phyloP scores from a whole-genome alignment of 768 basidiomycete species.

The Termitomyces sp. region DNA sequence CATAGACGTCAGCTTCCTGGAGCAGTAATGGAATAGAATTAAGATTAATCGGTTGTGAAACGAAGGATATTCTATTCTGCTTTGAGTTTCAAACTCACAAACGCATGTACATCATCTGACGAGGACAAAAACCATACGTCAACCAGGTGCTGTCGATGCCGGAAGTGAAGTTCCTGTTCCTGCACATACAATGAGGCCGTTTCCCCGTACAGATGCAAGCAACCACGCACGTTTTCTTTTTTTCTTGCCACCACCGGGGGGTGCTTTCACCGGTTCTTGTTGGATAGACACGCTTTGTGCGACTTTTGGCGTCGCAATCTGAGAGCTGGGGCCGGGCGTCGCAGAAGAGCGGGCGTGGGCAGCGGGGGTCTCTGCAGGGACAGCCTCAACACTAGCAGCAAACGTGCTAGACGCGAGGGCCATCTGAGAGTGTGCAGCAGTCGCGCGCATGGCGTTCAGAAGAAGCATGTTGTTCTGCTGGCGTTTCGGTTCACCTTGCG shows the following conservation, averaged over 20 bases:
- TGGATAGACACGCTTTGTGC: constrained; percentile 26
- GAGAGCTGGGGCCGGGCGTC: constrained; percentile 35
- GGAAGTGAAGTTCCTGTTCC: constrained; percentile 32
- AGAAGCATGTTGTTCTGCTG: constrained; percentile 67
- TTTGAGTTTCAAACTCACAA: neutral
- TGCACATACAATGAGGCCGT: constrained; percentile 6
- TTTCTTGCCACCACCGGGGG: constrained; percentile 56
- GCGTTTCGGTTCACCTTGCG: constrained; percentile 36
- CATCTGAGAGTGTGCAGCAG: constrained; percentile 62
- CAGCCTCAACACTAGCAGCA: constrained; percentile 24
- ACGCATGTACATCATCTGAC: neutral
- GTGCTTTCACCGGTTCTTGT: constrained; percentile 45
- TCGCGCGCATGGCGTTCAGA: constrained; percentile 75
- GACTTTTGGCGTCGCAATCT: constrained; percentile 26
- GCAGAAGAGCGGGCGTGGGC: constrained; percentile 29
- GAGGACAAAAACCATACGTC: constrained; percentile 6
- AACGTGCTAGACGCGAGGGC: constrained; percentile 39
- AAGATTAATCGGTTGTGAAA: neutral
- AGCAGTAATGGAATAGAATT: constrained; percentile 2
- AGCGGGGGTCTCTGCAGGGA: constrained; percentile 27
- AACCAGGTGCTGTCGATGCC: constrained; percentile 26
- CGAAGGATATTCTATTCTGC: neutral
- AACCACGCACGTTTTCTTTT: constrained; percentile 68
- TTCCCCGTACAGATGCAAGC: neutral
- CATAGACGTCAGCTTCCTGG: constrained; percentile 40